These are phyloP conservation scores for Tylopilus sp. DNA, from an alignment of 768 basidiomycete genomes.

Conservation along the genomic window DNA sequence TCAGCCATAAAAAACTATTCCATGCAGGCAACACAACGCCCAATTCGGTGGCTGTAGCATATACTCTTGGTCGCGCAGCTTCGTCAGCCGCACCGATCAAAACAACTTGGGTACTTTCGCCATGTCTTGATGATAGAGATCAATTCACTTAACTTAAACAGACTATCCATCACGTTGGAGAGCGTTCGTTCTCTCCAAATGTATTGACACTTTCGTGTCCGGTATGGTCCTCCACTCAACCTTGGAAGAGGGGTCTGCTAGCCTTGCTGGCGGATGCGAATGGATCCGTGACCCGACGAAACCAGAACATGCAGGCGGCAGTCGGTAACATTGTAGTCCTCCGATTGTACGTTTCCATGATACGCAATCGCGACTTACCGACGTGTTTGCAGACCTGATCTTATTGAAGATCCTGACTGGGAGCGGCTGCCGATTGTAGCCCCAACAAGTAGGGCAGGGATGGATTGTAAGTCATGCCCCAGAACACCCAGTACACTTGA, in stretches of 20 bases:
- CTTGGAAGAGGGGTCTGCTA: conserved; percentile 37
- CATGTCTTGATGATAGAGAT: background rate
- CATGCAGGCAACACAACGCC: conserved; percentile 37
- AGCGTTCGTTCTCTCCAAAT: conserved; percentile 42
- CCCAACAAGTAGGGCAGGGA: conserved; percentile 39
- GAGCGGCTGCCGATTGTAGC: conserved; percentile 46
- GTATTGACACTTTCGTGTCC: conserved; percentile 48
- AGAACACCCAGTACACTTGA: background rate
- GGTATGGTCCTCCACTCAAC: conserved; percentile 26
- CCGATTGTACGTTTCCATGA: conserved; percentile 42
- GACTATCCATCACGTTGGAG: conserved; percentile 24
- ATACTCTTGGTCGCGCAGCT: conserved; percentile 33
- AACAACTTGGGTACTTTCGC: conserved; percentile 40
- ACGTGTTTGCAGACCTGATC: conserved; percentile 42
- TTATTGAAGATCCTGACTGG: conserved; percentile 51
- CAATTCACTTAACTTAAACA: conserved; percentile 11
- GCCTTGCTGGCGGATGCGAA: conserved; percentile 48
- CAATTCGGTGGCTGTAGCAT: conserved; percentile 35
- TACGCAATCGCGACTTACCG: background rate
- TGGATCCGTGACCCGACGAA: conserved; percentile 37
- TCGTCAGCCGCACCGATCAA: conserved; percentile 21
- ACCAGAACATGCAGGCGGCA: conserved; percentile 36
- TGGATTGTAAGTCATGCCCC: conserved; percentile 43
- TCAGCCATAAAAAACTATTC: conserved; percentile 23
- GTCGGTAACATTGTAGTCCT: conserved; percentile 52